phyloP scores from a whole-genome alignment of 768 basidiomycete genomes.

The Boletus bicolor region DNA sequence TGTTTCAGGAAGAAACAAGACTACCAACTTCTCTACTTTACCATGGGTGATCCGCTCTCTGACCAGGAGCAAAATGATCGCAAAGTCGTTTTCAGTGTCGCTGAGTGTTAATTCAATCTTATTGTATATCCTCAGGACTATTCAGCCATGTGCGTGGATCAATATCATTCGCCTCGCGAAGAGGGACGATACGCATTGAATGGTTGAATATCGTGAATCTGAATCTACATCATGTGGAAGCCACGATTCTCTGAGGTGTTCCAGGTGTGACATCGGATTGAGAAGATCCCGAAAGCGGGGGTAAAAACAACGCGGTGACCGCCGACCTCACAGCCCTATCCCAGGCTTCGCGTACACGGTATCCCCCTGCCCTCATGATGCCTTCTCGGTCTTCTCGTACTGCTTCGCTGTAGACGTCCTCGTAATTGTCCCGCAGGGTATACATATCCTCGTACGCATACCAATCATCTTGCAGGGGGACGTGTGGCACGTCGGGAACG shows the following conservation, averaged over 20 bases:
- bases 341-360: constrained; percentile 81
- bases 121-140: background rate
- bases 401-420: constrained; percentile 72
- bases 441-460: constrained; percentile 74
- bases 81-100: constrained; percentile 53
- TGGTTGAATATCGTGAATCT: background rate
- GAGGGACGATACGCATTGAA: background rate
- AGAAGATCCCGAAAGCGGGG: constrained; percentile 41
- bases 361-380: constrained; percentile 81
- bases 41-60: constrained; percentile 60
- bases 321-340: constrained; percentile 72
- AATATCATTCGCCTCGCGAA: background rate
- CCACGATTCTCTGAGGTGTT: constrained; percentile 44
- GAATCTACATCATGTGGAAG: constrained; percentile 29
- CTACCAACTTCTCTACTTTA: constrained; percentile 85
- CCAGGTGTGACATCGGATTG: constrained; percentile 3
- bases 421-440: constrained; percentile 53
- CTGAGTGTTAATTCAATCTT: constrained; percentile 21
- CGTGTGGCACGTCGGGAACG: constrained; percentile 78
- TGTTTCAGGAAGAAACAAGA: constrained; percentile 39
- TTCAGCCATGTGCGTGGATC: background rate
- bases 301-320: constrained; percentile 68
- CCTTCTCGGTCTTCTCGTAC: constrained; percentile 74
- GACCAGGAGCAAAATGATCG: constrained; percentile 46
- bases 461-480: constrained; percentile 73